Evolutionary conservation across 805 yeast species (phyloP).

Genomic region (Suhomyces xylopsoci): DNA sequence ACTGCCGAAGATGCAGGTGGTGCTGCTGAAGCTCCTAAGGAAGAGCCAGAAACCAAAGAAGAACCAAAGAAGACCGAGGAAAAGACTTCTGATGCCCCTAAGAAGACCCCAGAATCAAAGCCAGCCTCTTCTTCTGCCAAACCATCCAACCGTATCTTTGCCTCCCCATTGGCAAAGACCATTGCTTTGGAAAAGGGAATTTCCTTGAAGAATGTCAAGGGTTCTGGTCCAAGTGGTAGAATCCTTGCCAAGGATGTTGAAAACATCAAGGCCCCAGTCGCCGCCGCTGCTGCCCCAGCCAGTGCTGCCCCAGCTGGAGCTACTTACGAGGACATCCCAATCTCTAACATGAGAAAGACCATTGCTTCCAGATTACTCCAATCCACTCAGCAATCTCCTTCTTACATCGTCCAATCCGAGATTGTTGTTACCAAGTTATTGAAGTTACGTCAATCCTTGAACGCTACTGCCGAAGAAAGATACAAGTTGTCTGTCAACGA

Average conservation of each 20-base stretch:
- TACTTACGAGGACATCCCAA: constrained; percentile 75
- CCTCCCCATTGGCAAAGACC: constrained; percentile 93
- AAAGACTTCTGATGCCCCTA: constrained; percentile 22
- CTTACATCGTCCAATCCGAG: constrained; percentile 85
- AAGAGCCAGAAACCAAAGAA: constrained; percentile 18
- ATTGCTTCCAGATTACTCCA: constrained; percentile 85
- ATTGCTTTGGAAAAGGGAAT: constrained; percentile 91
- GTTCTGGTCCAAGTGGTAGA: constrained; percentile 95
- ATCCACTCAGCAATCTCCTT: constrained; percentile 85
- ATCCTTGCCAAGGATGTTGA: constrained; percentile 90
- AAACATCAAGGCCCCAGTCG: constrained; percentile 49
- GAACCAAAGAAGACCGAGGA: constrained; percentile 28
- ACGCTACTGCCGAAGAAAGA: constrained; percentile 78
- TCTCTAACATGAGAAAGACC: constrained; percentile 89
- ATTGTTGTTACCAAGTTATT: constrained; percentile 85
- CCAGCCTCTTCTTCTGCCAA: constrained; percentile 19
- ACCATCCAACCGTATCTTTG: constrained; percentile 68
- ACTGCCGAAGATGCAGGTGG: constrained; percentile 74
- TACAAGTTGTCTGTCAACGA: constrained; percentile 93
- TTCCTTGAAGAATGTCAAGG: constrained; percentile 77
- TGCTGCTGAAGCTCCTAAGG: constrained; percentile 41
- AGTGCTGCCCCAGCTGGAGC: constrained; percentile 52
- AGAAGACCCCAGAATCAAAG: constrained; percentile 9
- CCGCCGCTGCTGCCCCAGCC: constrained; percentile 42
- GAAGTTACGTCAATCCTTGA: constrained; percentile 87